Base-by-base conservation (phyloP, 1,284 basidiomycete species). In the Vanrija humicola region DNA sequence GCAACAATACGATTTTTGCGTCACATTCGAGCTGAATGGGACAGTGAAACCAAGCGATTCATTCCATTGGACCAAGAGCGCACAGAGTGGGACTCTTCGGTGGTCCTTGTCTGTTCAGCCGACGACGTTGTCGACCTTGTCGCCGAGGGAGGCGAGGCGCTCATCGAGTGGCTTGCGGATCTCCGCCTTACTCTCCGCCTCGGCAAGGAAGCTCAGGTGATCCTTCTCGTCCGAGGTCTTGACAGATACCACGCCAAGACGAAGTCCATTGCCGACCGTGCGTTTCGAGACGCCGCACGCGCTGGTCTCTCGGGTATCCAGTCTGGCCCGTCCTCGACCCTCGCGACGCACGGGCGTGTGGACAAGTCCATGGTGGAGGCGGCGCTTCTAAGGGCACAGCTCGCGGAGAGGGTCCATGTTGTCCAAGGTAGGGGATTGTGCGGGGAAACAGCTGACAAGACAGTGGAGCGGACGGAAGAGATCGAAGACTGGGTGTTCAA, bases 41-140 rank as follows among this genome's bases (percentile, higher is more conserved):
- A 74, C 48, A 7, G 38, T 0, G 26, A 9, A 1, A 54, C 43
- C 7, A 72, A 72, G 48, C 63, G 62, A 1, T 78, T 65, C 46
- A 56, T 67, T 6, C 70, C 72, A 0, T 59, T 78, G 2, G 63
- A 63, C 4, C 23, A 55, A 5, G 58, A 67, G 18, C 56, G 61
- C 1, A 66, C 68, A 63, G 61, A 71, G 46, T 72, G 84, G 86
- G 62, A 77, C 39, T 47, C 54, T 1, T 70, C 68, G 0, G 54
- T 68, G 6, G 42, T 76, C 21, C 26, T 78, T 8, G 54, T 76
- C 15, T 50, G 71, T 8, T 61, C 64, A 0, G 76, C 73, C 5
- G 67, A 73, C 25, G 69, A 69, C 14, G 46, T 76, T 14, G 68
- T 75, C 5, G 73, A 72, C 40, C 69, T 62, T 40, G 61, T 74